Conservation (phyloP, 2,329 filamentous ascomycete genomes). For the Aureobasidium namibiae region DNA sequence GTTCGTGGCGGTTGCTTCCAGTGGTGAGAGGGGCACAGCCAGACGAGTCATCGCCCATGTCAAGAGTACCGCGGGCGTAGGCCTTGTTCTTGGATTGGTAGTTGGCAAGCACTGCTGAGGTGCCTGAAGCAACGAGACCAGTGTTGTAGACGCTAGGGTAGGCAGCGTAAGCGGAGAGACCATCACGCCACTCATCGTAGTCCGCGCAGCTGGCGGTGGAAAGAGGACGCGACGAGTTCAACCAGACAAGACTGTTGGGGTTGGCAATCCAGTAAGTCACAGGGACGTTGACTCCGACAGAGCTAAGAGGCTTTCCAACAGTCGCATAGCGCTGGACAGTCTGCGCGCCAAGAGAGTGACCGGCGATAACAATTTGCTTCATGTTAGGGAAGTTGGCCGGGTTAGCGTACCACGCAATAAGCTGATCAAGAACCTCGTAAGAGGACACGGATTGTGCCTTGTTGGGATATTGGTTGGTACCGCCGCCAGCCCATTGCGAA, state of each 20-base stretch:
- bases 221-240: slow-evolving; percentile 24
- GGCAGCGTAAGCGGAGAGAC: slow-evolving; percentile 25
- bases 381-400: slow-evolving; percentile 26
- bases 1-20: slow-evolving; percentile 29
- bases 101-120: slow-evolving; percentile 25
- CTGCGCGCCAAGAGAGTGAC: slow-evolving; percentile 29
- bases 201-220: slow-evolving; percentile 22
- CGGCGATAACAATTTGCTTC: slow-evolving; percentile 30
- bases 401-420: slow-evolving; percentile 29
- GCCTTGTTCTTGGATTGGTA: slow-evolving; percentile 28
- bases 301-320: slow-evolving; percentile 19
- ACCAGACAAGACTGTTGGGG: slow-evolving; percentile 29
- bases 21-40: slow-evolving; percentile 26
- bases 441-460: slow-evolving; percentile 22
- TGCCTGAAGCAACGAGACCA: slow-evolving; percentile 22
- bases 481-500: slow-evolving; percentile 29
- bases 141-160: slow-evolving; percentile 26
- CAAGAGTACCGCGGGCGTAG: slow-evolving; percentile 27
- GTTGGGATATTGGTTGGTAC: slow-evolving; percentile 28
- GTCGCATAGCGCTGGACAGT: slow-evolving; percentile 29
- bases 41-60: slow-evolving; percentile 28
- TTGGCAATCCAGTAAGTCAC: slow-evolving; percentile 29
- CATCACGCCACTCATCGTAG: slow-evolving; percentile 30
- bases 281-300: slow-evolving; percentile 19
- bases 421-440: slow-evolving; percentile 28